These are phyloP conservation scores for Cystoderma amianthinum DNA, from an alignment of 768 basidiomycete species.

Conservation along the genomic window DNA sequence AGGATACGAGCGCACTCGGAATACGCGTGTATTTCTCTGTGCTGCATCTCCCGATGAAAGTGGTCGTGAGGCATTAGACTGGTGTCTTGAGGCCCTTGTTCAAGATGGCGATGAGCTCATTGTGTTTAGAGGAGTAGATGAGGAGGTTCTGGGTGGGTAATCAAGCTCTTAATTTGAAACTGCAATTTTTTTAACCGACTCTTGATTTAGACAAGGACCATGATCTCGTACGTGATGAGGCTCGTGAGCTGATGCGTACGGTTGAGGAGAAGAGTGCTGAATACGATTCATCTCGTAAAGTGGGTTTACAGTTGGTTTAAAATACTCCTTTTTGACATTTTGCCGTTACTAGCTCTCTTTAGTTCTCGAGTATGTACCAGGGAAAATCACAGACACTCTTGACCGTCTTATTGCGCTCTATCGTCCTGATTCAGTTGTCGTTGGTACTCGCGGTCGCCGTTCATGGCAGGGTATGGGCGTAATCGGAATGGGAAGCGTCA, in stretches of 20 bases:
- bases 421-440: slow-evolving; percentile 87
- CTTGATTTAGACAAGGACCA: slow-evolving; percentile 60
- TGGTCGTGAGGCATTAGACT: slow-evolving; percentile 83
- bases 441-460: slow-evolving; percentile 76
- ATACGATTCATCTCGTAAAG: slow-evolving; percentile 72
- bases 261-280: slow-evolving; percentile 81
- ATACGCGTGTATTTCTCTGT: slow-evolving; percentile 85
- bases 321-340: background rate
- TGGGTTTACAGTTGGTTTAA: slow-evolving; percentile 15
- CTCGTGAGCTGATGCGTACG: slow-evolving; percentile 68
- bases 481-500: slow-evolving; percentile 42
- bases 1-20: slow-evolving; percentile 66
- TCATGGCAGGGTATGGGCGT: slow-evolving; percentile 32
- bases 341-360: slow-evolving; percentile 60
- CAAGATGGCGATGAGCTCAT: slow-evolving; percentile 92
- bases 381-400: slow-evolving; percentile 82
- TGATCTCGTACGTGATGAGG: slow-evolving; percentile 75
- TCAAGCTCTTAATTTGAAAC: slow-evolving; percentile 12
- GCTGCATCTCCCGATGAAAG: slow-evolving; percentile 87
- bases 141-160: slow-evolving; percentile 84
- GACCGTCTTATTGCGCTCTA: slow-evolving; percentile 91
- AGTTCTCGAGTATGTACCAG: slow-evolving; percentile 91
- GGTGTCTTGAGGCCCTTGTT: slow-evolving; percentile 80
- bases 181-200: background rate
- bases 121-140: slow-evolving; percentile 84